Evolutionary conservation across 2,329 filamentous ascomycete genomes (phyloP).

Genomic region (Fonsecaea multimorphosa): DNA sequence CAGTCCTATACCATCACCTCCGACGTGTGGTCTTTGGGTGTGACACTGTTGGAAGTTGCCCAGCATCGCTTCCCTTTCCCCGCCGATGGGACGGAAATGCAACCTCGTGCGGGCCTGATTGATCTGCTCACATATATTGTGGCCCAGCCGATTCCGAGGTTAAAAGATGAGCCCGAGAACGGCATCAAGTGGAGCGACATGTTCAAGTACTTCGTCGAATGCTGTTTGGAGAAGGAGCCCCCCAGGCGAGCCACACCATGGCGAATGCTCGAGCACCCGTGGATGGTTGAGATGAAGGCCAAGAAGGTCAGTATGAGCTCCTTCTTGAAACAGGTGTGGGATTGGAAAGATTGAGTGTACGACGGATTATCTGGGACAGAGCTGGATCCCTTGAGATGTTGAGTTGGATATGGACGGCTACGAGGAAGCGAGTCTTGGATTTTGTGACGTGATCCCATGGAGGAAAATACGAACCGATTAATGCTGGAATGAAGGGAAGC

Average conservation of each 20-base stretch:
- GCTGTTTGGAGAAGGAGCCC: constrained; percentile 95
- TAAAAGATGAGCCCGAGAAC: constrained; percentile 91
- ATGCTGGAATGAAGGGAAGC: constrained; percentile 3
- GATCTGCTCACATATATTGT: constrained; percentile 98
- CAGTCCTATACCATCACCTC: constrained; percentile 98
- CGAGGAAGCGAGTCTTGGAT: neutral
- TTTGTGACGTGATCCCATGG: neutral
- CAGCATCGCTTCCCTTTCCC: constrained; percentile 99
- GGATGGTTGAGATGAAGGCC: constrained; percentile 94
- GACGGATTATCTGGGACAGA: neutral
- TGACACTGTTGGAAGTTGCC: constrained; percentile 97
- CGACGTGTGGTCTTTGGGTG: constrained; percentile 96
- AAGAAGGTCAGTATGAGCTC: constrained; percentile 98
- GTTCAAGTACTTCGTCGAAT: constrained; percentile 99
- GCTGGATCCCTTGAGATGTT: neutral
- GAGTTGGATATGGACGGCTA: neutral
- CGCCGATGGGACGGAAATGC: constrained; percentile 93
- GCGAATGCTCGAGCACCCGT: constrained; percentile 98
- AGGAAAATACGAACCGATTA: neutral
- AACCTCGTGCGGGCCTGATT: constrained; percentile 88
- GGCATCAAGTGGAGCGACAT: constrained; percentile 94
- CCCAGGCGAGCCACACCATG: constrained; percentile 87
- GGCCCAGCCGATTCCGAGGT: constrained; percentile 87
- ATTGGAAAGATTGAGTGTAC: constrained; percentile 74
- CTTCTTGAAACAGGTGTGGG: constrained; percentile 95